Conservation (phyloP, 2,329 filamentous ascomycete species). For the Trichophyton schoenleinii region DNA sequence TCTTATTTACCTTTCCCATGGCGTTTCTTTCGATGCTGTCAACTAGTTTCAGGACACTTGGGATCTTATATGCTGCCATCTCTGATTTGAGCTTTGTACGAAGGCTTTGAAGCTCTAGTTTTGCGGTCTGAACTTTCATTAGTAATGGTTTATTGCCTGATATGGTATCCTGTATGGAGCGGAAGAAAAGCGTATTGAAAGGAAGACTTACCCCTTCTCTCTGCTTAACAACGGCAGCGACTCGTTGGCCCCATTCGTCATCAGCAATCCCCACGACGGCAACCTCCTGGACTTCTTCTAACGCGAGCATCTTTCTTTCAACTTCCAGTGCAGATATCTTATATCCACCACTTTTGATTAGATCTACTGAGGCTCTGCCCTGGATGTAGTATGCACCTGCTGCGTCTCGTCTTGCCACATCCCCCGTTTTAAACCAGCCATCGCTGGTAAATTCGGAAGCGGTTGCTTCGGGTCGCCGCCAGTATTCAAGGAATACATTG, state of each 20-base stretch:
- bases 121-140: constrained; percentile 8
- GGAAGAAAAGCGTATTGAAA: neutral
- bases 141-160: neutral
- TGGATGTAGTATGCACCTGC: constrained; percentile 40
- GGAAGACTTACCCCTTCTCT: constrained; percentile 22
- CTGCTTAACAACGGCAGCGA: constrained; percentile 41
- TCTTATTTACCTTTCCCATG: constrained; percentile 67
- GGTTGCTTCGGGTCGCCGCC: constrained; percentile 35
- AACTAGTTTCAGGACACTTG: constrained; percentile 72
- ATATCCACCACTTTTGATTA: constrained; percentile 46
- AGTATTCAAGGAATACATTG: constrained; percentile 34
- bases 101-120: constrained; percentile 20
- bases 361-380: constrained; percentile 40
- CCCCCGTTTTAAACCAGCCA: constrained; percentile 40
- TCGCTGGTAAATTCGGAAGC: constrained; percentile 35
- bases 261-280: constrained; percentile 43
- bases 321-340: constrained; percentile 45
- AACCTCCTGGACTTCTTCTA: constrained; percentile 40
- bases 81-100: constrained; percentile 47
- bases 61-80: constrained; percentile 83
- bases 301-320: constrained; percentile 40
- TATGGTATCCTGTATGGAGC: too few relatives aligned
- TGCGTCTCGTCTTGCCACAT: constrained; percentile 28
- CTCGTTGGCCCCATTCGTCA: constrained; percentile 43
- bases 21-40: constrained; percentile 73